Evolutionary conservation across 495 filamentous ascomycete species (phyloP), one percentile per base, ranked within the genome.

Genomic region (Talaromyces wortmannii): DNA sequence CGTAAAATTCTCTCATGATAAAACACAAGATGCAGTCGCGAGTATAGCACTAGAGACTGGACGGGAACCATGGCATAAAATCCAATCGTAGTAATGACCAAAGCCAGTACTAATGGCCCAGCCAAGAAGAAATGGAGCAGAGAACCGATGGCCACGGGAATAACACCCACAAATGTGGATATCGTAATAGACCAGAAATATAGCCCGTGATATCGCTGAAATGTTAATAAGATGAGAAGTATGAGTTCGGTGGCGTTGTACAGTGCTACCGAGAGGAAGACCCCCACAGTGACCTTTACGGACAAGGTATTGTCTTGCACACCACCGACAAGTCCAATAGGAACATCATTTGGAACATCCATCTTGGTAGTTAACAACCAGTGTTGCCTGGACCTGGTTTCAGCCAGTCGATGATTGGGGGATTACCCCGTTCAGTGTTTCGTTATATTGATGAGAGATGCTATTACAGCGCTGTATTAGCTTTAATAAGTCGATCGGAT

Each of bases 111-210:
- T 12, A 57, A 52, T 0, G 63, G 55, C 2, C 59, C 63, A 3
- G 69, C 59, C 1, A 48, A 49, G 16, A 75, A 69, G 47, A 59
- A 64, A 13, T 60, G 64, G 7, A 77, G 62, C 15, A 78, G 53
- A 0, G 57, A 40, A 7, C 57, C 55, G n/a, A 71, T 42, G 10
- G 63, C 50, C 52, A 72, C 60, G 6, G 67, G 17, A 7, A 61
- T 32, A 15, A 65, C 59, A 15, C 67, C 71, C 8, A 79, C 82
- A 6, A 61, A 18, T 6, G 62, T 66, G 6, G 66, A 58, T 15
- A 67, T 46, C 0, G 67, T 16, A 52, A 78, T 64, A 43, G 63
- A 69, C 72, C 71, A 78, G 60, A 74, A 78, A 57, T 78, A 78
- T 0, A 75, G 60, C 8, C 75, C 73, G 3, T 45, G 47, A 18